phyloP scores from a whole-genome alignment of 345 rosid species.

The Anacardium occidentale region DNA sequence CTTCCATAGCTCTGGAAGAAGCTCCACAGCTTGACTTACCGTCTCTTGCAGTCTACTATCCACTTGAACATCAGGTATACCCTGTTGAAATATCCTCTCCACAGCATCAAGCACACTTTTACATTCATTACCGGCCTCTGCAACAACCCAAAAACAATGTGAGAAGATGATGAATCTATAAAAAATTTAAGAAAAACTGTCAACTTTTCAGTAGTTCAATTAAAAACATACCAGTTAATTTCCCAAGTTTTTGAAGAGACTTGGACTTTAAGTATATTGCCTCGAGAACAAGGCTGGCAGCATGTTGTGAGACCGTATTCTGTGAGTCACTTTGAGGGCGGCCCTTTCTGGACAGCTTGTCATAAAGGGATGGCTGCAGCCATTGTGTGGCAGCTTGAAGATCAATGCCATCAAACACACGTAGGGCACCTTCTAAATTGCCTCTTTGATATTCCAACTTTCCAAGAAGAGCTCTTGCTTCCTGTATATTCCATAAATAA shows the following conservation, averaged over 20 bases:
- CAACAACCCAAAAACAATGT: slow-evolving; percentile 23
- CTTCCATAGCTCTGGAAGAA: slow-evolving; percentile 85
- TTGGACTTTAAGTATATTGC: slow-evolving; percentile 88
- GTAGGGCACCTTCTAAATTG: slow-evolving; percentile 87
- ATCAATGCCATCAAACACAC: slow-evolving; percentile 91
- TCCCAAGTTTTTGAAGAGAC: slow-evolving; percentile 89
- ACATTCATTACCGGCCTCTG: slow-evolving; percentile 90
- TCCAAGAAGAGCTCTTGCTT: slow-evolving; percentile 97
- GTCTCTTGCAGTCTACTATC: slow-evolving; percentile 74
- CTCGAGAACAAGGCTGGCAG: slow-evolving; percentile 82
- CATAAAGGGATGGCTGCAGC: slow-evolving; percentile 57
- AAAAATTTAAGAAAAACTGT: background rate
- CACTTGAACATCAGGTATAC: slow-evolving; percentile 79
- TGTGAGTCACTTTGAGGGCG: slow-evolving; percentile 51
- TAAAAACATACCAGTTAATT: slow-evolving; percentile 51
- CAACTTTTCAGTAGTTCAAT: slow-evolving; percentile 5
- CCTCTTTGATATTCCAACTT: slow-evolving; percentile 94
- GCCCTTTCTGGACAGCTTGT: slow-evolving; percentile 53
- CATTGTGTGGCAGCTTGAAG: slow-evolving; percentile 78
- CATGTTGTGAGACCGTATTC: slow-evolving; percentile 62
- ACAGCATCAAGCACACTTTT: slow-evolving; percentile 83
- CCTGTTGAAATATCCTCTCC: slow-evolving; percentile 78
- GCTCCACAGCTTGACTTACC: slow-evolving; percentile 84
- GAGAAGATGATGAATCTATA: slow-evolving; percentile 7
- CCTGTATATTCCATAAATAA: slow-evolving; percentile 41